Evolutionary conservation across 371 early-diverging fungal genomes (phyloP), one percentile per base, ranked within the genome.

Genomic region (Mucor irregularis): DNA sequence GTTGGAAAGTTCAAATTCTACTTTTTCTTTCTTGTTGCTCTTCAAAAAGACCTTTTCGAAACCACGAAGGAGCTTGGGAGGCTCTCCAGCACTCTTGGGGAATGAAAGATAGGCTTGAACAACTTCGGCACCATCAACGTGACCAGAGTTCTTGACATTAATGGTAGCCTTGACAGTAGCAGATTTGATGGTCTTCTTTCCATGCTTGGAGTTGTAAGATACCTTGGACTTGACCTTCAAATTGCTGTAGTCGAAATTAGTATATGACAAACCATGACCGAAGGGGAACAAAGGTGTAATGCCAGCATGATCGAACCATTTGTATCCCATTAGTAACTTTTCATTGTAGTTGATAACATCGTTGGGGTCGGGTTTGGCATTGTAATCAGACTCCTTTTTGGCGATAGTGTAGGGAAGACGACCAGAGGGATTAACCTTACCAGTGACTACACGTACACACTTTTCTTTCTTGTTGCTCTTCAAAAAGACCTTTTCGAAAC

Each of bases 251-350:
- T 54, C 52, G 56, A 85, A 87, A 11, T 44, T 70, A 21, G 88
- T 80, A 68, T 85, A 87, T 4, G 84, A 82, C 17, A 87, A 57
- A 22, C 88, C 88, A 58, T 74, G 73, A 28, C 86, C 88, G 39
- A 87, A 87, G 10, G 68, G 63, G 57, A 78, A 82, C 11, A 76
- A 48, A 24, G 86, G 83, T 7, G 58, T 50, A 50, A 83, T 79
- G 9, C 62, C 61, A 5, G 69, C 49, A 28, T 65, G 56, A 46
- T 86, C 82, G 54, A 71, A 68, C 64, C 69, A 76, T 37, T 78
- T 73, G 62, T 87, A 85, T 26, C 81, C 88, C 43, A 83, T 54
- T 37, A 71, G 69, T n/a, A 83, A 47, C 25, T 76, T 76, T 58
- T 87, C 86, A 17, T 48, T 50, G 52, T 87, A 87, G 7, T 37